Evolutionary conservation across 345 rosid genomes (phyloP).

Genomic region (Chamaenerion angustifolium): DNA sequence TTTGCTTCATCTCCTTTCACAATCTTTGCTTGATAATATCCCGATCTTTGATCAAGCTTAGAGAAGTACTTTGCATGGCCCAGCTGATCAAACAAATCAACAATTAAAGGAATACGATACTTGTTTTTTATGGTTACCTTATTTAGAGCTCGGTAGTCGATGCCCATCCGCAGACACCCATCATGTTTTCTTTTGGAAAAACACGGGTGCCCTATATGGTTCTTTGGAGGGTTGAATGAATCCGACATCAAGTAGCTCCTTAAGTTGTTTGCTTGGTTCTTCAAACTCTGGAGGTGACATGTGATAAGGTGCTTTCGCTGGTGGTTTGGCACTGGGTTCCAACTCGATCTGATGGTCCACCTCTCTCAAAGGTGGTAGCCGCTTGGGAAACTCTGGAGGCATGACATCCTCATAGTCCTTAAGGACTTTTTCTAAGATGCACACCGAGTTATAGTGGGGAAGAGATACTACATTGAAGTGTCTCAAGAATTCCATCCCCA

Average conservation of each 20-base stretch:
- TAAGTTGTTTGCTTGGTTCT: neutral
- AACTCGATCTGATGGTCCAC: constrained; percentile 1
- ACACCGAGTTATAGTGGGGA: neutral
- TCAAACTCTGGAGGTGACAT: neutral
- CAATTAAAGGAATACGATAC: neutral
- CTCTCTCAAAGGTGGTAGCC: neutral
- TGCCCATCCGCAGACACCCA: too few species aligned
- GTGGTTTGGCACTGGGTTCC: too few species aligned
- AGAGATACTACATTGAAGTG: neutral
- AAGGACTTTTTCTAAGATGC: neutral
- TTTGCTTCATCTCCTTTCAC: neutral
- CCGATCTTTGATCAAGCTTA: too few species aligned
- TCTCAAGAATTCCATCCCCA: neutral
- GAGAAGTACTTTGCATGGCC: too few species aligned
- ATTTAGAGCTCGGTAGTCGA: too few species aligned
- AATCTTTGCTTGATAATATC: too few species aligned
- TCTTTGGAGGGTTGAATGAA: too few species aligned
- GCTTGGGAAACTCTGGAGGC: too few species aligned
- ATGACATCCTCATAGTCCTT: too few species aligned
- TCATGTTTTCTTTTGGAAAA: neutral
- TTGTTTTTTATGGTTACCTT: constrained; percentile 6
- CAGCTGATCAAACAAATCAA: constrained; percentile 2
- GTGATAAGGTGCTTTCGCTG: neutral
- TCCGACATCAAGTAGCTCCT: too few species aligned
- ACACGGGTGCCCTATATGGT: too few species aligned